Evolutionary conservation across 768 basidiomycete species (phyloP).

Genomic region (Suillus americanus): DNA sequence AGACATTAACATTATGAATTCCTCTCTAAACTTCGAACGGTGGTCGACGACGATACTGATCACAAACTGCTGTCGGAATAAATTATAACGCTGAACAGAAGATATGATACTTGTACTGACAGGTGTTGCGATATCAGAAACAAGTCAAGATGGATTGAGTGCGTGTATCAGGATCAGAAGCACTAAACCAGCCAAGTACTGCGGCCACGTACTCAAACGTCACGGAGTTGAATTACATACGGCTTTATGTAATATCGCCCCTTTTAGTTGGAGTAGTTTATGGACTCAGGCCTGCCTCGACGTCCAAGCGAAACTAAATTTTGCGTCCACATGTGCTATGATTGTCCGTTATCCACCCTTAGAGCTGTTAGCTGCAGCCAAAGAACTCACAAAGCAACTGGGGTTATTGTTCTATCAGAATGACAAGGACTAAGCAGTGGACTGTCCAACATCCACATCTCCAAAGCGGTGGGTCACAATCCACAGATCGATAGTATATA

Average conservation of each 20-base stretch:
- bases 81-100: not conserved
- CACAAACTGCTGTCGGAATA: not conserved
- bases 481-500: not conserved
- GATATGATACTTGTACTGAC: not conserved
- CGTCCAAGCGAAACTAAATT: not conserved
- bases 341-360: not conserved
- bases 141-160: not conserved
- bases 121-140: not conserved
- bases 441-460: not conserved
- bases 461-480: not conserved
- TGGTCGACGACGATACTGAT: not conserved
- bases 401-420: not conserved
- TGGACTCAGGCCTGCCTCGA: not conserved
- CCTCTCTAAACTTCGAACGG: not conserved
- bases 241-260: not conserved
- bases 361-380: not conserved
- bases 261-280: not conserved
- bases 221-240: not conserved
- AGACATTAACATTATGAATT: conserved; percentile 46
- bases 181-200: not conserved
- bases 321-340: not conserved
- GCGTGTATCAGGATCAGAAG: not conserved
- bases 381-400: not conserved
- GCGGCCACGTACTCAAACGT: not conserved
- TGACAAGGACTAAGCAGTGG: not conserved